Evolutionary conservation across 148 eudicot species (phyloP), one percentile per base, ranked within the genome.

Genomic region (Selenicereus undatus): DNA sequence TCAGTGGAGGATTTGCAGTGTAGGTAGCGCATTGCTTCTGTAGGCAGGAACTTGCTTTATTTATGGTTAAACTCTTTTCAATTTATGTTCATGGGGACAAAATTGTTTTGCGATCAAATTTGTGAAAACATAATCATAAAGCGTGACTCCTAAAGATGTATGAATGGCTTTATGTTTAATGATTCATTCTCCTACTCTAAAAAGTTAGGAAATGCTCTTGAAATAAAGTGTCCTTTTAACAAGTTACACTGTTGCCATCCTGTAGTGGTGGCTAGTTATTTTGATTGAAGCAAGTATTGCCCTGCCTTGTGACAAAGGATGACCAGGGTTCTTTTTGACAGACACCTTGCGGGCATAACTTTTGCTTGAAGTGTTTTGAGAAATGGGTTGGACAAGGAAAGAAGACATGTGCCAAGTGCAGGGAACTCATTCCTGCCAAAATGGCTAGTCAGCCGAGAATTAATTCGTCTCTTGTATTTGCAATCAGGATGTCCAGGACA

Each of bases 261-360:
- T 71, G 1, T 22, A 10, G n/a, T 26, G 27, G 10, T 64, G 35
- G 62, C 22, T 29, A 26, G 13, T 66, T 48, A 5, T 30, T 39
- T 42, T 35, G 68, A 73, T 35, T 30, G 5, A 24, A 4, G 43
- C 71, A 60, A 30, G 50, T 48, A 71, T 39, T 26, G 36, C 27
- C 26, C 52, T 39, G 62, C 71, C 26, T 26, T 36, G 24, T 75
- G 76, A 5, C 45, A 2, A 3, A 12, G 13, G 18, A 56, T 83
- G 76, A 72, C 51, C 7, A 5, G 0, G 0, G 30, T 48, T n/a
- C 71, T 75, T 81, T 76, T 5, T 66, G 22, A 2, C 86, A 96
- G 99, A 93, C 97, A 74, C 94, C 93, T 36, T 96, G 99, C 78
- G 98, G 97, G 18, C 98, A 96, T 81, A 96, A 91, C 79, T 96